Base-by-base conservation (phyloP, 1,284 basidiomycete species). In the Trichosporon coremiiforme region DNA sequence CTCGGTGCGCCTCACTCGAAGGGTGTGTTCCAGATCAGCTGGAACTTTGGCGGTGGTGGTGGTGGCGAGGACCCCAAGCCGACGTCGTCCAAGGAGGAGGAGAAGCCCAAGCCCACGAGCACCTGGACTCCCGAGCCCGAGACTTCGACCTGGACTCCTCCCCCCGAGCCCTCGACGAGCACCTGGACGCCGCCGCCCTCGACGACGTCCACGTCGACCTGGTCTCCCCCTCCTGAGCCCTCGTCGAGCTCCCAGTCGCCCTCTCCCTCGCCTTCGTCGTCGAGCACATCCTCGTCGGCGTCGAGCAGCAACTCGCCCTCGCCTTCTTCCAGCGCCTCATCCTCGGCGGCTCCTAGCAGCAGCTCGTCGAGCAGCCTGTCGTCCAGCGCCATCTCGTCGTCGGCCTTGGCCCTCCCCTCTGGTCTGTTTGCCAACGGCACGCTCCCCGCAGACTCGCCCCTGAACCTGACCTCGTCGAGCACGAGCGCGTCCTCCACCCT, bases 1-100 rank as follows among this genome's bases (percentile, higher is more conserved):
- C 84, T 85, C 71, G 80, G 80, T 9, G 75, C 73, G 75, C 63
- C 36, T n/a, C 57, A 29, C 22, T 75, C 77, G 62, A 68, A 70
- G 0, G 92, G 91, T 69, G 85, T 88, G 20, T 73, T 93, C 65
- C 84, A 83, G 66, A 89, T 88, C 68, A 75, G 78, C 22, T 92
- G 90, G 90, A 82, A 73, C 74, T 88, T 84, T 81, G 81, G 82
- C 66, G 84, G 80, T 67, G 85, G 80, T n/a, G 20, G 38, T 6
- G 66, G 71, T 22, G 68, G 66, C 41, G 45, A 25, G 17, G 63
- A 50, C 13, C 60, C 57, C 29, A 62, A 62, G 57, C 57, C 57
- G 57, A 62, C 57, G 57, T 35, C 31, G 57, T 35, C 31, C 57
- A 62, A 62, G 57, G 57, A 62, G 57, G 57, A 62, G 57, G 57